phyloP scores from a whole-genome alignment of 129 eudicot species.

The Smallanthus sonchifolius region DNA sequence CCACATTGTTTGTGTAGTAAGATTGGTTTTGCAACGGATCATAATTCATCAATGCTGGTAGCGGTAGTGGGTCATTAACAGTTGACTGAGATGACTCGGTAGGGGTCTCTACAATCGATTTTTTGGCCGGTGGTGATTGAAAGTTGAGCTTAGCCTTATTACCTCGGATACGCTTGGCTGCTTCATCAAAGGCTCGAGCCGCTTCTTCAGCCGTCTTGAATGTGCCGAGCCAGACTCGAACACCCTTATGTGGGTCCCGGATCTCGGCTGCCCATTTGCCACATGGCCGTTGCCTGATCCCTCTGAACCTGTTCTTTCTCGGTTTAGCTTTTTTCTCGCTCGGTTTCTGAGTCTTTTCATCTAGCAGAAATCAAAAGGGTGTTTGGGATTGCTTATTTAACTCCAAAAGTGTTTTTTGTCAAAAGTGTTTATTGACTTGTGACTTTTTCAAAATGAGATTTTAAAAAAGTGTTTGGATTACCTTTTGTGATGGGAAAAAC shows the following conservation, averaged over 20 bases:
- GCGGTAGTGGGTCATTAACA: not conserved
- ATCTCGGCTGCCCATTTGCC: conserved; percentile 99
- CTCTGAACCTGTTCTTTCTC: conserved; percentile 66
- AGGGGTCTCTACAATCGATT: conserved; percentile 20
- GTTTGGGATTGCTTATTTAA: too few species aligned
- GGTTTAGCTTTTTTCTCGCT: conserved; percentile 21
- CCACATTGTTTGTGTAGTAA: conserved; percentile 11
- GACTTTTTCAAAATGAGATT: too few species aligned
- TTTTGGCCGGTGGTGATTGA: conserved; percentile 46
- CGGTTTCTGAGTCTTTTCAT: not conserved
- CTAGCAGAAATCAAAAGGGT: not conserved
- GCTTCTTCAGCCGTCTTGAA: conserved; percentile 78
- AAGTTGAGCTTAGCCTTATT: conserved; percentile 92
- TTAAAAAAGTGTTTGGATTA: too few species aligned
- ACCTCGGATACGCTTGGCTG: conserved; percentile 78
- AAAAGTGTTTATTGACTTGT: too few species aligned
- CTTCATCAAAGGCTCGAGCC: conserved; percentile 71
- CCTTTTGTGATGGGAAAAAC: too few species aligned
- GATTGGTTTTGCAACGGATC: conserved; percentile 13
- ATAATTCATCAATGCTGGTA: conserved; percentile 12
- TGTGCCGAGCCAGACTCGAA: conserved; percentile 90
- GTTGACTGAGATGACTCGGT: conserved; percentile 24
- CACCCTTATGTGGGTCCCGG: conserved; percentile 81
- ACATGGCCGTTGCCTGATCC: conserved; percentile 93
- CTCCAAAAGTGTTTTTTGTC: not conserved